These are phyloP conservation scores for Penicillium occitanis DNA, from an alignment of 2,329 filamentous ascomycete species.

Conservation along the genomic window DNA sequence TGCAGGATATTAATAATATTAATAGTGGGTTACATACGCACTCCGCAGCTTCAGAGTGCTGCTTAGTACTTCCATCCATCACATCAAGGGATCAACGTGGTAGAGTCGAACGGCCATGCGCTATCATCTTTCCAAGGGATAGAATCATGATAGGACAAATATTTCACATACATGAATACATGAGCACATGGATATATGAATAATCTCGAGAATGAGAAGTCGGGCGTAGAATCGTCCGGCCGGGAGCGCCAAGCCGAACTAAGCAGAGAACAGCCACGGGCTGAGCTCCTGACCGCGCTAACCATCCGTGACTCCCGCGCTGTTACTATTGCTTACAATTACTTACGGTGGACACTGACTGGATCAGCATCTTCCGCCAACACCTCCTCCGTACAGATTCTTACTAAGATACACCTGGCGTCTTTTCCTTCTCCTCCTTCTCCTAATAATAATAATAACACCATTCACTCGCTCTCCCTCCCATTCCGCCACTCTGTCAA, in stretches of 20 bases:
- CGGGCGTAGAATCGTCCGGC: not conserved
- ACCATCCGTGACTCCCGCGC: slow-evolving; percentile 5
- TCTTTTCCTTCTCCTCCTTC: not conserved
- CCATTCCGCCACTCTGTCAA: not conserved
- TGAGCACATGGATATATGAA: no score
- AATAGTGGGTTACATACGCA: not conserved
- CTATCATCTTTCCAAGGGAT: not conserved
- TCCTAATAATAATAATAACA: not conserved
- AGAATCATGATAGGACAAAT: not conserved
- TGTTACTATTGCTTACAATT: not conserved
- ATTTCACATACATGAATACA: no score
- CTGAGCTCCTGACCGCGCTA: slow-evolving; percentile 9
- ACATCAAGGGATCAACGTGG: not conserved
- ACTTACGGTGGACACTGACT: not conserved
- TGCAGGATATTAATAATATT: not conserved
- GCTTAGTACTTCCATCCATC: not conserved
- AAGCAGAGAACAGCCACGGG: slow-evolving; percentile 1
- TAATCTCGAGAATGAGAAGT: not conserved
- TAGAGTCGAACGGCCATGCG: not conserved
- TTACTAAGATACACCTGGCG: slow-evolving; percentile 8
- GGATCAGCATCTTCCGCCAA: not conserved
- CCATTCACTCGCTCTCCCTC: slow-evolving; percentile 1
- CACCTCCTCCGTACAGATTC: not conserved
- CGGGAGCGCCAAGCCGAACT: not conserved
- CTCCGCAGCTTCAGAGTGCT: not conserved